phyloP scores from a whole-genome alignment of 23 red algal species.

The Gracilaria gracilis region DNA sequence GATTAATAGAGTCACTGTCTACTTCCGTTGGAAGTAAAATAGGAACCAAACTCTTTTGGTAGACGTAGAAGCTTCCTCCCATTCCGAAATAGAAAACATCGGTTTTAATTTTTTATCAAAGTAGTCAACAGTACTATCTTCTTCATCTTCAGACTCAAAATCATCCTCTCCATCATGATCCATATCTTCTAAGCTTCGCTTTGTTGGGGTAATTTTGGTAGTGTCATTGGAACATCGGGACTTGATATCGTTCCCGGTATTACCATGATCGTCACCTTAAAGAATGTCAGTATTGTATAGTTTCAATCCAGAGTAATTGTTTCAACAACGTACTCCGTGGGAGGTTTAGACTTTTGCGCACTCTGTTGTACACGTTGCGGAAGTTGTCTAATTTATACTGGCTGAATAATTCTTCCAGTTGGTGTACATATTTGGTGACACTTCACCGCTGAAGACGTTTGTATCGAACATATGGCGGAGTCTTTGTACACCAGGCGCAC shows the following conservation, averaged over 20 bases:
- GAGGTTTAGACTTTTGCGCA: neutral
- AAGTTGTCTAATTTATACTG: neutral
- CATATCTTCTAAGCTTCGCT: neutral
- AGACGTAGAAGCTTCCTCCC: neutral
- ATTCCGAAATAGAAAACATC: neutral
- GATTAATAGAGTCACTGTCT: neutral
- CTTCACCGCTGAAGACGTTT: neutral
- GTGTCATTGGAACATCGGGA: neutral
- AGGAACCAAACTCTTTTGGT: neutral
- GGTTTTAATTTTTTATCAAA: neutral
- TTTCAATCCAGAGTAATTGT: neutral
- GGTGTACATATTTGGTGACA: neutral
- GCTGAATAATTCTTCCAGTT: neutral
- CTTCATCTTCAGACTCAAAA: neutral
- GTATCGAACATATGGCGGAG: neutral
- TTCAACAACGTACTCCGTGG: neutral
- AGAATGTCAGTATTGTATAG: neutral
- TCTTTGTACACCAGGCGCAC: neutral
- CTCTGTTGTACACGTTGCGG: neutral
- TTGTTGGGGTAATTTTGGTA: neutral
- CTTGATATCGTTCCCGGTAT: neutral
- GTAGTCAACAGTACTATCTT: too few species aligned
- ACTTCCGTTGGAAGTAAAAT: neutral
- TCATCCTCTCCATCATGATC: neutral
- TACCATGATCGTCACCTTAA: neutral